phyloP scores from a whole-genome alignment of 805 yeast genomes.

The Saturnispora halmiae region DNA sequence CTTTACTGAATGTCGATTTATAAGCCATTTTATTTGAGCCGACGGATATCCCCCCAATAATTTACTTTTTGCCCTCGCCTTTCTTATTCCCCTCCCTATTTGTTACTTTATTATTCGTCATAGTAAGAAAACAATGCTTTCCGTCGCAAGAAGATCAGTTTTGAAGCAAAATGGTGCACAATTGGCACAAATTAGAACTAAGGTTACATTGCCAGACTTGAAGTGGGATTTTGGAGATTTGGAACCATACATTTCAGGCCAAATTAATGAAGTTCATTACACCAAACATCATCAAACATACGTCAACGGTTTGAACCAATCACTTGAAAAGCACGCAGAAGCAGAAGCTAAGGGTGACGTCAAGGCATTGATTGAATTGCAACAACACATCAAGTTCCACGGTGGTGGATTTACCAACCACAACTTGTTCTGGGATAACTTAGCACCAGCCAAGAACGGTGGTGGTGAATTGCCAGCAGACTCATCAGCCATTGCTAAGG shows the following conservation, averaged over 20 bases:
- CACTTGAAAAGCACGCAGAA: conserved; percentile 61
- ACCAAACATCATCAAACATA: conserved; percentile 89
- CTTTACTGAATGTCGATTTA: no score
- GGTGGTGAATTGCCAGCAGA: conserved; percentile 64
- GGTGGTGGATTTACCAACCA: conserved; percentile 91
- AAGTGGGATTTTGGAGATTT: conserved; percentile 78
- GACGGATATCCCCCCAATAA: no score
- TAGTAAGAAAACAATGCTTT: conserved; percentile 10
- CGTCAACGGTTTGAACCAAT: conserved; percentile 75
- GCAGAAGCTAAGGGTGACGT: conserved; percentile 53
- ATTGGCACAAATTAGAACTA: conserved; percentile 38
- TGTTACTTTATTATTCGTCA: neutral
- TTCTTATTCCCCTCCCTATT: neutral
- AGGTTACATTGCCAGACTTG: conserved; percentile 70
- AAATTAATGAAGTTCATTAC: conserved; percentile 81
- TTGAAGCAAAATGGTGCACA: conserved; percentile 12
- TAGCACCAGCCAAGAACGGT: conserved; percentile 64
- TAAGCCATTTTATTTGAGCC: no score
- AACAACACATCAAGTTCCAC: conserved; percentile 76
- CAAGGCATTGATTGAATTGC: conserved; percentile 51
- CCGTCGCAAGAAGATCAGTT: conserved; percentile 22
- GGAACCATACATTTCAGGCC: conserved; percentile 80
- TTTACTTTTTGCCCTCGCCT: neutral
- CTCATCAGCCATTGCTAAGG: conserved; percentile 48
- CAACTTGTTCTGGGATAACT: conserved; percentile 76